Evolutionary conservation across 306 rosid species (phyloP).

Genomic region (Malus asiatica): DNA sequence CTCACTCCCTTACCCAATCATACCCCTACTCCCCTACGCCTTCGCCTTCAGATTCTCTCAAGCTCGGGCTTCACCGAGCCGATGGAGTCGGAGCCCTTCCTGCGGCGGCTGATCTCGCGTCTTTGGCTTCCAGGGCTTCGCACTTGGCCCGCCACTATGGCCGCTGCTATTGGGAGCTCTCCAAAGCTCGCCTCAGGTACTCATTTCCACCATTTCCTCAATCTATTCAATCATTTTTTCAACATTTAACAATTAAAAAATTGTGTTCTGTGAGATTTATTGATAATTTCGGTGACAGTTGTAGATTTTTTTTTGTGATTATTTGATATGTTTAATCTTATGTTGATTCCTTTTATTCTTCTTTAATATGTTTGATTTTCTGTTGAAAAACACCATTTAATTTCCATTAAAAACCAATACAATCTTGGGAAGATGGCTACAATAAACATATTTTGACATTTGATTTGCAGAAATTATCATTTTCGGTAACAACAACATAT

Average conservation of each 20-base stretch:
- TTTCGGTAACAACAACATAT: too few species aligned
- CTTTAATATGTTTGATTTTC: not conserved
- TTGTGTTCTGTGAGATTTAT: too few species aligned
- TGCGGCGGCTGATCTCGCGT: slow-evolving; percentile 20
- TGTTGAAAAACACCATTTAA: not conserved
- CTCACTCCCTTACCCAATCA: not conserved
- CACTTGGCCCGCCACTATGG: slow-evolving; percentile 55
- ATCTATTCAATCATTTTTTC: not conserved
- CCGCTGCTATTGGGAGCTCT: slow-evolving; percentile 79
- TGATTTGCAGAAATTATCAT: too few species aligned
- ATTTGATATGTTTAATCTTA: not conserved
- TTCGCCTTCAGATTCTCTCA: slow-evolving; percentile 8
- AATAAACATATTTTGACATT: too few species aligned
- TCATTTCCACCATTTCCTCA: not conserved
- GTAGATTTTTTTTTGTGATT: not conserved
- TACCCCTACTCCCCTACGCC: slow-evolving; percentile 6
- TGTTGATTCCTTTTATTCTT: too few species aligned
- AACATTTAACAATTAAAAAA: not conserved
- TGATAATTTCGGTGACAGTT: not conserved
- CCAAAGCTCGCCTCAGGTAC: slow-evolving; percentile 87
- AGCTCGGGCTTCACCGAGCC: slow-evolving; percentile 15
- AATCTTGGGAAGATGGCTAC: not conserved
- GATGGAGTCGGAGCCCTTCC: not conserved
- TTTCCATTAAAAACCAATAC: not conserved
- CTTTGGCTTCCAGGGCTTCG: slow-evolving; percentile 26